Conservation (phyloP, 1,139 yeast genomes). For the Hemisphaericaspora subhashii region DNA sequence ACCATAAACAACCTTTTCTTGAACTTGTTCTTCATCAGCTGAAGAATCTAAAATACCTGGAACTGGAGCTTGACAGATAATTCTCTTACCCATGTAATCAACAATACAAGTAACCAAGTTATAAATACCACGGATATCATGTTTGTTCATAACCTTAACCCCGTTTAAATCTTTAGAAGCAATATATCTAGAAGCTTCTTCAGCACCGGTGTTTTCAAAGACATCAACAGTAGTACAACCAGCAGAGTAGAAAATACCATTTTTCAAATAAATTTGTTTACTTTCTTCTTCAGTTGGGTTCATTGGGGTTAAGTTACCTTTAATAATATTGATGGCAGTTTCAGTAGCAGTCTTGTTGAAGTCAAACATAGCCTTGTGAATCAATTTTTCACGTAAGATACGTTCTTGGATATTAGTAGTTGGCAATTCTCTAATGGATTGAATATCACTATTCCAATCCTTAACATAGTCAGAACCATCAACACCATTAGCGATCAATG, state of each 20-base stretch:
- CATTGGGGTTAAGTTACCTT: constrained; percentile 76
- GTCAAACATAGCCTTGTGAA: constrained; percentile 72
- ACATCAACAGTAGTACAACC: constrained; percentile 74
- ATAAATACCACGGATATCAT: constrained; percentile 64
- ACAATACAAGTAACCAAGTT: constrained; percentile 79
- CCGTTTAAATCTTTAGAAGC: constrained; percentile 78
- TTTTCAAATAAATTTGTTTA: constrained; percentile 69
- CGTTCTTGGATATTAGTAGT: constrained; percentile 60
- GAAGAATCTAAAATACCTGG: constrained; percentile 83
- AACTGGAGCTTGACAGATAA: constrained; percentile 92
- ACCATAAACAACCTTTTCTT: constrained; percentile 71
- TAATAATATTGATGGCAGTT: constrained; percentile 75
- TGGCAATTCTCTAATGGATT: constrained; percentile 74
- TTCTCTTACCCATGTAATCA: constrained; percentile 85
- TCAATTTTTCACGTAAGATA: constrained; percentile 71
- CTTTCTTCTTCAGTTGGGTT: constrained; percentile 68
- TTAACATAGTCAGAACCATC: constrained; percentile 59
- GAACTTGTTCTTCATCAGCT: constrained; percentile 26
- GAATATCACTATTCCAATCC: constrained; percentile 93
- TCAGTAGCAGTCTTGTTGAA: constrained; percentile 74
- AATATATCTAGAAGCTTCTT: constrained; percentile 83
- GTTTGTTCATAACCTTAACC: constrained; percentile 64
- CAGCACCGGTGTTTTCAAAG: constrained; percentile 70
- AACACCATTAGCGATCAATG: constrained; percentile 53
- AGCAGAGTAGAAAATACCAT: constrained; percentile 84